Evolutionary conservation across 345 rosid genomes (phyloP).

Genomic region (Corchorus olitorius): DNA sequence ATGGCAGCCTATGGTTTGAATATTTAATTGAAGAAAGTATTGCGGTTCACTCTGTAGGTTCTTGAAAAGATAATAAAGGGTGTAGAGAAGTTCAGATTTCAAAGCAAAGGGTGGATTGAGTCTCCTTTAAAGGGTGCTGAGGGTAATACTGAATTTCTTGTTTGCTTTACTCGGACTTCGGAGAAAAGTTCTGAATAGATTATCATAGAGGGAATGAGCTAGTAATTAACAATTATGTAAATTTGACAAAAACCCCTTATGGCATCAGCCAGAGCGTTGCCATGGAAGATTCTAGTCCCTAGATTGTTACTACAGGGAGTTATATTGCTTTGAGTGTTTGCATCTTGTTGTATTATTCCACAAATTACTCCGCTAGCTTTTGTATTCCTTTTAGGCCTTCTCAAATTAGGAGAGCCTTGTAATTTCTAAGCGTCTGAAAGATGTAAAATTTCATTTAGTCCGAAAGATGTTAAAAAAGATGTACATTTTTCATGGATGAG

Average conservation of each 20-base stretch:
- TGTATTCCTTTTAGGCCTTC: too few species aligned
- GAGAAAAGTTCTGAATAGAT: conserved; percentile 32
- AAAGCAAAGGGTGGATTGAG: conserved; percentile 75
- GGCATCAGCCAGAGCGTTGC: neutral
- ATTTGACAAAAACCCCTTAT: neutral
- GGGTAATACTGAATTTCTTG: conserved; percentile 90
- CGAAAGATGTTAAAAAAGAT: neutral
- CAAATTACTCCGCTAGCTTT: neutral
- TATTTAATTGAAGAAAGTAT: neutral
- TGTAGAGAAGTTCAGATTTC: conserved; percentile 70
- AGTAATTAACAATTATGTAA: neutral
- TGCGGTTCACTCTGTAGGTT: conserved; percentile 47
- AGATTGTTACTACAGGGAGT: neutral
- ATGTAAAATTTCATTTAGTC: neutral
- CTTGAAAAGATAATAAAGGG: conserved; percentile 76
- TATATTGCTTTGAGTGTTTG: neutral
- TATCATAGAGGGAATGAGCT: neutral
- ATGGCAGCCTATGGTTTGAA: neutral
- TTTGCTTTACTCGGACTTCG: conserved; percentile 50
- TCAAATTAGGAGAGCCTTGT: neutral
- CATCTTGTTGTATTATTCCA: neutral
- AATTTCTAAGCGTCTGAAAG: neutral
- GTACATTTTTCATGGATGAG: neutral
- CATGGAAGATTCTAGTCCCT: neutral
- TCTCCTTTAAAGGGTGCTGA: conserved; percentile 94